Evolutionary conservation across 345 rosid species (phyloP), one percentile per base, ranked within the genome.

Genomic region (Salix viminalis): DNA sequence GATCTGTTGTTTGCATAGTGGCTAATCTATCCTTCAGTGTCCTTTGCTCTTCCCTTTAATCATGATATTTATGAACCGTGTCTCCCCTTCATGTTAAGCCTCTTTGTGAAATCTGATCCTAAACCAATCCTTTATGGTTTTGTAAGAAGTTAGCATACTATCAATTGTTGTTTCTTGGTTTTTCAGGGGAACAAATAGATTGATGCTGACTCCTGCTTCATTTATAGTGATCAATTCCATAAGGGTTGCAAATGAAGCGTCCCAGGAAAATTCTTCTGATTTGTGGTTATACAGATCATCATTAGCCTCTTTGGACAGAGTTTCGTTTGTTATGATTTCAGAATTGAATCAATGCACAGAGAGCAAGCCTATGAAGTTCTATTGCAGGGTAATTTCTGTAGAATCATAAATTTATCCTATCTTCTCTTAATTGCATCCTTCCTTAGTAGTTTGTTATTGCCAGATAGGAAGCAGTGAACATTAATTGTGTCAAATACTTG

Each of bases 351-450:
- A 75, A 65, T 44, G 75, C 74, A 72, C 69, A 1, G 82, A 83
- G 76, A 60, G 76, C 75, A 88, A 75, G 48, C 85, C 79, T 65
- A 69, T 85, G 79, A 86, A 69, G 78, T 61, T 88, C 42, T 81
- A 80, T 79, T 87, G 93, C 87, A 90, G 91, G 89, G 99, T 90
- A 83, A 75, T 83, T 82, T 79, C 48, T 71, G 36, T 23, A 44
- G 36, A 74, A 71, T 79, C 68, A 67, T 68, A 48, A 75, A 44
- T 24, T 41, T 79, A 58, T 34, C 30, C 21, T 12, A 39, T 9
- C 21, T 50, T 72, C 32, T 72, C 66, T 12, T 16, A 61, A 67
- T 56, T 11, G 4, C 26, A 50, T 11, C 28, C 73, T 64, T 81
- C 3, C 62, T 64, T 42, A 74, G 39, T 71, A 39, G 13, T 42